Evolutionary conservation across 257 asterid species (phyloP), one percentile per base, ranked within the genome.

Genomic region (Plantago major): DNA sequence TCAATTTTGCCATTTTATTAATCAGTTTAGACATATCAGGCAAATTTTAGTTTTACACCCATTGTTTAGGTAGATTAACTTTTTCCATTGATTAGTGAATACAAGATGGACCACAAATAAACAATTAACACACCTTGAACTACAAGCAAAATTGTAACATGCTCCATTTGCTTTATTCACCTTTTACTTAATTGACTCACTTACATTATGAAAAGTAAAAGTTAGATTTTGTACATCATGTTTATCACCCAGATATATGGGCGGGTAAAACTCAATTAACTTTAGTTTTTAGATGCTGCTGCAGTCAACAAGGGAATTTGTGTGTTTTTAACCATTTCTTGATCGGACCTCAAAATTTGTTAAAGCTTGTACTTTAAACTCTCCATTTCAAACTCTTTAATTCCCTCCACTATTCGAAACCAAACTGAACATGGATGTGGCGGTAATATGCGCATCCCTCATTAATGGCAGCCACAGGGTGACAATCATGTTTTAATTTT

Each of bases 171-270:
- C 37, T 79, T 75, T 68, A 67, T 76, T 80, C 58, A 79, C 79
- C 62, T 76, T 77, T 73, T 17, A 74, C 77, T 73, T 77, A 75
- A 81, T 78, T 71, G 60, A 48, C 33, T 67, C 70, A 71, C 72
- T 77, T 69, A 62, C 85, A 76, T 46, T 46, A 67, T 63, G 73
- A 73, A 79, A 86, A 81, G 87, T 65, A 75, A 73, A 79, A 75
- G 80, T 18, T 54, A 72, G 79, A 82, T 82, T 75, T 64, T 54
- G 82, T 84, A 75, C 88, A 86, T 51, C 86, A 74, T 65, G 76
- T 74, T 30, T 30, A 30, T n/a, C n/a, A n/a, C n/a, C n/a, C n/a
- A n/a, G n/a, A n/a, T n/a, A n/a, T n/a, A n/a, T n/a, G n/a, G n/a
- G n/a, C n/a, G n/a, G n/a, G n/a, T n/a, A n/a, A n/a, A 15, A 59